phyloP scores from a whole-genome alignment of 2,329 filamentous ascomycete genomes.

The Xylariaceae sp. region DNA sequence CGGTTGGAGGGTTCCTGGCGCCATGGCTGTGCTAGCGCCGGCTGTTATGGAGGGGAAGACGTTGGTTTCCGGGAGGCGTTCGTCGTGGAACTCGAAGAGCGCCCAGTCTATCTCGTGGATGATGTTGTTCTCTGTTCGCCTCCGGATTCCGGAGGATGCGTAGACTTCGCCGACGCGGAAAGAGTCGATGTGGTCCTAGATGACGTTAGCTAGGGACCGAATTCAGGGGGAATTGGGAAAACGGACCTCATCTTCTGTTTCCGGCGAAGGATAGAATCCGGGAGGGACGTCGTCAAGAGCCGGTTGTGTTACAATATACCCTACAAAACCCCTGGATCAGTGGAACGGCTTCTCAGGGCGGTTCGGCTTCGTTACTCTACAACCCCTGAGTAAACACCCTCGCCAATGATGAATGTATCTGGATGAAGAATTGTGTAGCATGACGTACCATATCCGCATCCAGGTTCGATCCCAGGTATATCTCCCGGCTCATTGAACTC shows the following conservation, averaged over 20 bases:
- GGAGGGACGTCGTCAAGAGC: conserved; percentile 81
- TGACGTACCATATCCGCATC: conserved; percentile 57
- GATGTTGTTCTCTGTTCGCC: conserved; percentile 62
- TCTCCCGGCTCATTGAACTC: conserved; percentile 63
- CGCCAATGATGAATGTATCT: neutral
- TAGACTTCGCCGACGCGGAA: conserved; percentile 79
- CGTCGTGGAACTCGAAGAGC: conserved; percentile 70
- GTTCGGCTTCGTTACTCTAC: conserved; percentile 11
- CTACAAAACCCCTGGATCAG: conserved; percentile 19
- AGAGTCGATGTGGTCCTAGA: conserved; percentile 68
- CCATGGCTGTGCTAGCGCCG: conserved; percentile 31
- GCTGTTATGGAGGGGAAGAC: conserved; percentile 47
- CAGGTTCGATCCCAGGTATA: conserved; percentile 69
- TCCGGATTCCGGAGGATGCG: conserved; percentile 84
- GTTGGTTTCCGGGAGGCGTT: conserved; percentile 68
- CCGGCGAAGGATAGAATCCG: conserved; percentile 72
- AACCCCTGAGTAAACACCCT: conserved; percentile 2
- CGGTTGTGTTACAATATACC: conserved; percentile 82
- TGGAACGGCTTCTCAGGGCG: conserved; percentile 9
- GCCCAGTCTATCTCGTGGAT: conserved; percentile 96
- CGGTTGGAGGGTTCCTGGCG: conserved; percentile 41
- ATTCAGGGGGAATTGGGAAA: neutral
- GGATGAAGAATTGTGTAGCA: conserved; percentile 6
- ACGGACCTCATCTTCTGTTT: conserved; percentile 56
- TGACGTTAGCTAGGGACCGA: conserved; percentile 42